Evolutionary conservation across 352 stramenopile genomes (phyloP), one percentile per base, ranked within the genome.

Genomic region (Globisporangium cylindrosporum): DNA sequence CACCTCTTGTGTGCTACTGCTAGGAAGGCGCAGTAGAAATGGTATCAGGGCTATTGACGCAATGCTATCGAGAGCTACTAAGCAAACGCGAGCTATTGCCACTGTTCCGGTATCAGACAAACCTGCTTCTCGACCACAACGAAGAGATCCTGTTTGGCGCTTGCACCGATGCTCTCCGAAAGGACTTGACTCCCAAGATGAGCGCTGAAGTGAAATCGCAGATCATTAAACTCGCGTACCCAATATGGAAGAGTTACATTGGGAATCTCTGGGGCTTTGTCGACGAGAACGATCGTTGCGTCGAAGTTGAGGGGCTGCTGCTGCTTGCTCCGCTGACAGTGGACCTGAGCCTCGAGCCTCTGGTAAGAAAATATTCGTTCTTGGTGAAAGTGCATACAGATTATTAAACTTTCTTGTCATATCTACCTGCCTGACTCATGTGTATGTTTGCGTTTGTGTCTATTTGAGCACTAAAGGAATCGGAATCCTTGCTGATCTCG

Each of bases 191-290:
- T 15, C 24, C 10, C 24, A 24, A 29, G 3, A 48, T 57, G 48
- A 55, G 24, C 38, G 4, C 3, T 18, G 49, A 55, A 12, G 25
- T 49, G 25, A 25, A 38, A 15, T 14, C 27, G 20, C 20, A 22
- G 18, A 24, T 71, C 8, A 4, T 10, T n/a, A 8, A 48, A 6
- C 29, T 66, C 15, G 66, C 58, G 10, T 57, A 38, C 22, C 58
- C 66, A 8, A 46, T 71, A 22, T 71, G 66, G 66, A 53, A 71
- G n/a, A 22, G 51, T 12, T 66, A 71, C 53, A 6, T 71, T 25
- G 34, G 66, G 2, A 27, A 15, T 51, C 66, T 71, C 14, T 62
- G 66, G 58, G 34, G 4, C 8, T 15, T 22, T 22, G 32, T 32
- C 27, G 27, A 27, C 5, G 36, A 3, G 15, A 38, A 46, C 8